Conservation (phyloP, 2,329 filamentous ascomycete species). For the Cadophora luteo-olivacea region DNA sequence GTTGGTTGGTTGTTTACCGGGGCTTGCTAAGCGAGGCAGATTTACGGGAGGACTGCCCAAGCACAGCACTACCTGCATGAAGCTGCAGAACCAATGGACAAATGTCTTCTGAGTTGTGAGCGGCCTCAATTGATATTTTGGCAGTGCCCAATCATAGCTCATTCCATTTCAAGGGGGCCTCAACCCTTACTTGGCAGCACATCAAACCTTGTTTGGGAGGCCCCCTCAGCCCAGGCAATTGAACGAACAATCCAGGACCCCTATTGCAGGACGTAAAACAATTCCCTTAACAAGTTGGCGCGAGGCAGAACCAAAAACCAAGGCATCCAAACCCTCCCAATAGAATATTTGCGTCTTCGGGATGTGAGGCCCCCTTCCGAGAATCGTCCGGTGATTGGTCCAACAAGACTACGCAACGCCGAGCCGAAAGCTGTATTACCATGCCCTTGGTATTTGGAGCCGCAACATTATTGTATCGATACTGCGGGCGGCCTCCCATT, state of each 20-base stretch:
- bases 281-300: neutral
- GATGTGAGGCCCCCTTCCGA: neutral
- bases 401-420: neutral
- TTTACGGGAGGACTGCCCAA: neutral
- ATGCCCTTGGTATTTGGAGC: neutral
- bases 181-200: neutral
- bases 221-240: neutral
- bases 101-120: neutral
- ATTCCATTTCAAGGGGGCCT: neutral
- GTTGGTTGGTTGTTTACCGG: neutral
- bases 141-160: neutral
- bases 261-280: neutral
- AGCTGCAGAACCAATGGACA: neutral
- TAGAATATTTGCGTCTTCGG: neutral
- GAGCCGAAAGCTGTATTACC: neutral
- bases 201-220: neutral
- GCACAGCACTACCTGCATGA: neutral
- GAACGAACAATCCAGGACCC: neutral
- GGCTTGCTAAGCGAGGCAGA: slow-evolving; percentile 6
- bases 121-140: neutral
- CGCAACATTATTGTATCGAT: neutral
- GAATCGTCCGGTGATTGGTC: neutral
- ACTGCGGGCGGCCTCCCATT: neutral
- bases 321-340: no score
- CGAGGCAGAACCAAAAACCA: neutral